Conservation (phyloP, 148 eudicot genomes). For the Camellia lanceoleosa region DNA sequence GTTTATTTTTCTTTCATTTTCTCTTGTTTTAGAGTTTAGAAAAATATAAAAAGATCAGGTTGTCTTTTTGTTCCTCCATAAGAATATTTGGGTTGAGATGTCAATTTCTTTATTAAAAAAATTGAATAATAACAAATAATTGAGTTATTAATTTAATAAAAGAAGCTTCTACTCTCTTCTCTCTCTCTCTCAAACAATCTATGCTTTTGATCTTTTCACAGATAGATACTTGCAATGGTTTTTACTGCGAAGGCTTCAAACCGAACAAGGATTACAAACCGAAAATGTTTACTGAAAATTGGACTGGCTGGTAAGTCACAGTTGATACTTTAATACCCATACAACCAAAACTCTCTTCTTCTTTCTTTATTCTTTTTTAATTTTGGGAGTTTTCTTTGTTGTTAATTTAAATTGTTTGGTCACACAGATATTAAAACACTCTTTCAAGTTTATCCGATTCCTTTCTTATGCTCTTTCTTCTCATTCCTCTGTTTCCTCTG, state of each 20-base stretch:
- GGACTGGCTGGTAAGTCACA: conserved; percentile 83
- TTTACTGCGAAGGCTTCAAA: conserved; percentile 70
- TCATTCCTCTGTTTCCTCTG: background rate
- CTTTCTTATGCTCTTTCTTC: background rate
- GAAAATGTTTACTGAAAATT: conserved; percentile 88
- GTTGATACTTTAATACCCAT: background rate
- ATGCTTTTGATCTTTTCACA: conserved; percentile 28
- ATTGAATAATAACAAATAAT: background rate
- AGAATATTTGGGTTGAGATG: background rate
- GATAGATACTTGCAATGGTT: conserved; percentile 94
- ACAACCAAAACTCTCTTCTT: too few relatives aligned
- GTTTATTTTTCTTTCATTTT: background rate
- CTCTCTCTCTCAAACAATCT: background rate
- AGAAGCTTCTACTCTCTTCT: conserved; percentile 3
- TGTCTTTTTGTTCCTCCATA: background rate
- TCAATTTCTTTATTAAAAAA: background rate
- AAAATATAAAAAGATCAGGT: background rate
- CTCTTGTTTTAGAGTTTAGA: background rate
- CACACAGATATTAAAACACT: too few relatives aligned
- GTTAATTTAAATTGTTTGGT: too few relatives aligned
- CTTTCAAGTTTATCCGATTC: too few relatives aligned
- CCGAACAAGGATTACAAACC: conserved; percentile 68
- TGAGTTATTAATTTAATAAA: background rate
- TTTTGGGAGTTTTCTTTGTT: too few relatives aligned
- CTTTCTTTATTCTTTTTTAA: background rate